Evolutionary conservation across 371 early-diverging fungal species (phyloP), one percentile per base, ranked within the genome.

Genomic region (Mucor sp.): DNA sequence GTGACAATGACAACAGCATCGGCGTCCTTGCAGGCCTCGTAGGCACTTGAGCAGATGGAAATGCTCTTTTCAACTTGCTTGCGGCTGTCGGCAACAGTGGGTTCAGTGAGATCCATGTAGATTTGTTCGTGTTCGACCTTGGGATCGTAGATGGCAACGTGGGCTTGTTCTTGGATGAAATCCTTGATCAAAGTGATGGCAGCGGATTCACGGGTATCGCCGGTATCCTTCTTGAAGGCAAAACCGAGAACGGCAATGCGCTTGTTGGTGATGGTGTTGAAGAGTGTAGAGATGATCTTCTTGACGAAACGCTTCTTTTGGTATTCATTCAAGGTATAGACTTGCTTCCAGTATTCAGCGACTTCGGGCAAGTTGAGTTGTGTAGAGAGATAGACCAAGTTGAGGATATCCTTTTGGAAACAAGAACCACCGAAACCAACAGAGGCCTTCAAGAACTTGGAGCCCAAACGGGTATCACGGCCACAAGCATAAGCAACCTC

Each of bases 351-450:
- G 89, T 97, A 97, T 43, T 88, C 93, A 55, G 95, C 97, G 35
- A 96, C 96, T 79, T 96, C 95, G 53, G 92, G 92, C 65, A 97
- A 82, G 75, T 92, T 90, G 37, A 96, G 86, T 71, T 90, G 90
- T 68, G 89, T 87, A 41, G 91, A 86, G 57, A 97, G 83, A 79
- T 94, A 97, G 56, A 95, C 93, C 73, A 97, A 82, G 86, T 95
- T 95, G 62, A 93, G 84, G 58, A 97, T 92, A 80, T 97, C 98
- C 82, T 97, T 97, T 78, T 95, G 95, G 88, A 97, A 96, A 82
- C 98, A 97, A 43, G 91, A 90, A 44, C 98, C 98, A 75, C 98
- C 98, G 77, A 97, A 97, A 48, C 93, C 98, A 56, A 97, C 94
- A 9, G 90, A 90, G 8, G 98, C 94, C 79, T 94, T 95, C 70